Evolutionary conservation across 108 stramenopile genomes (phyloP), one percentile per base, ranked within the genome.

Genomic region (Nannochloropsis granulata): DNA sequence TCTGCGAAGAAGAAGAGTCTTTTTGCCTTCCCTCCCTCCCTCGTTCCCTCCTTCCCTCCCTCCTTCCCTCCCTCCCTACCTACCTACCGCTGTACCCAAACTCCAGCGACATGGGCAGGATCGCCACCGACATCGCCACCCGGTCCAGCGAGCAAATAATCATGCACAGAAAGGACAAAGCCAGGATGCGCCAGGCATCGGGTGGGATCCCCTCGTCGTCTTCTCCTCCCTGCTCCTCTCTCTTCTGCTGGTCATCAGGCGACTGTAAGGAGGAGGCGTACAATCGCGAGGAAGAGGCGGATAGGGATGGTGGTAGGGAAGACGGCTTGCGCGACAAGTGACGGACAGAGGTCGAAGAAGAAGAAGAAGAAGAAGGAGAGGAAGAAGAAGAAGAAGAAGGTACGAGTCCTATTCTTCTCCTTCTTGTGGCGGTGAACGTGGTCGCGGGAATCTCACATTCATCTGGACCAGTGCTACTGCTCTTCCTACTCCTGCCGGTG

Each of bases 111-210:
- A 96, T 92, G 21, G 95, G 94, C n/a, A 96, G 79, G 21, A 96
- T 91, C 24, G 95, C 95, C 23, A 96, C 94, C 12, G 91, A 91
- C 95, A 96, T 96, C 16, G 94, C 94, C 2, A 95, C 94, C 25
- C 95, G 25, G 13, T 88, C 87, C 43, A 88, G 44, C 14, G 87
- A 79, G 46, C 87, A 84, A 13, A 88, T 84, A 43, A 88, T 81
- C 19, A 84, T 84, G 78, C 84, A 84, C 78, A 88, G 87, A 44
- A 88, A 88, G 84, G 84, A 88, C 25, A 88, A 80, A n/a, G 44
- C 78, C 87, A 88, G 81, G n/a, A 84, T 81, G 19, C 56, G 16
- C 56, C 56, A 71, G 21, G 56, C 56, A 71, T 71, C 56, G 56
- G 56, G 56, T 16, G 56, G 56, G n/a, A 71, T n/a, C 21, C 21